Percentiles rank a stretch among this genome's conserved stretches.
phyloP scores from a whole-genome alignment of 441 rosid species.

The Erodium chrysanthum region DNA sequence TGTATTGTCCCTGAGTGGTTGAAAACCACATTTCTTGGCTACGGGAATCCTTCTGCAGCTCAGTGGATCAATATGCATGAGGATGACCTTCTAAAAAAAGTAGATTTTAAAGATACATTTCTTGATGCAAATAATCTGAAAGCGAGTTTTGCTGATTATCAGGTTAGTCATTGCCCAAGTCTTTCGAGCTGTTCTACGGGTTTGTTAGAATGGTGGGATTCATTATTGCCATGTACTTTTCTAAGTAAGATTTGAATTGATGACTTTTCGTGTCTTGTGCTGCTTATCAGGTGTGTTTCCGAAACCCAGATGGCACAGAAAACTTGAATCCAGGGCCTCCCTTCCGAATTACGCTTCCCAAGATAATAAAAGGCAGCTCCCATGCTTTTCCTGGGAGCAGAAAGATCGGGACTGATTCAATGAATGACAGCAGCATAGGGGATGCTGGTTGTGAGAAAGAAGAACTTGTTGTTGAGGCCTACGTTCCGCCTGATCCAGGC shows the following conservation, averaged over 20 bases:
- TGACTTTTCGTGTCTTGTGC: slow-evolving; percentile 14
- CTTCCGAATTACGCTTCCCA: slow-evolving; percentile 69
- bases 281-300: slow-evolving; percentile 51
- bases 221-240: background rate
- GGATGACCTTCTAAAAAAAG: slow-evolving; percentile 50
- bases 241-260: background rate
- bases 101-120: slow-evolving; percentile 94
- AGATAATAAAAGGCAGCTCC: slow-evolving; percentile 51
- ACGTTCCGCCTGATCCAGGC: slow-evolving; percentile 89
- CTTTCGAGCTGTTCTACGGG: background rate
- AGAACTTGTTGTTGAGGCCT: slow-evolving; percentile 76
- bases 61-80: slow-evolving; percentile 99
- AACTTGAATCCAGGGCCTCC: slow-evolving; percentile 67
- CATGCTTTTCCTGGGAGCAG: slow-evolving; percentile 77
- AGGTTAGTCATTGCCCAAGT: slow-evolving; percentile 38
- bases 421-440: slow-evolving; percentile 38
- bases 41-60: slow-evolving; percentile 97
- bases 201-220: slow-evolving; percentile 9
- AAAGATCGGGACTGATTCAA: slow-evolving; percentile 35
- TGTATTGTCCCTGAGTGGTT: slow-evolving; percentile 98
- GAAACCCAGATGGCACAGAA: slow-evolving; percentile 58
- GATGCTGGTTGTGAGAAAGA: slow-evolving; percentile 49
- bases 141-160: slow-evolving; percentile 63
- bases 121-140: slow-evolving; percentile 67
- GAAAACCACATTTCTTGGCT: slow-evolving; percentile 90